Conservation (phyloP, 2,329 filamentous ascomycete genomes). For the Chaetomium globosum region DNA sequence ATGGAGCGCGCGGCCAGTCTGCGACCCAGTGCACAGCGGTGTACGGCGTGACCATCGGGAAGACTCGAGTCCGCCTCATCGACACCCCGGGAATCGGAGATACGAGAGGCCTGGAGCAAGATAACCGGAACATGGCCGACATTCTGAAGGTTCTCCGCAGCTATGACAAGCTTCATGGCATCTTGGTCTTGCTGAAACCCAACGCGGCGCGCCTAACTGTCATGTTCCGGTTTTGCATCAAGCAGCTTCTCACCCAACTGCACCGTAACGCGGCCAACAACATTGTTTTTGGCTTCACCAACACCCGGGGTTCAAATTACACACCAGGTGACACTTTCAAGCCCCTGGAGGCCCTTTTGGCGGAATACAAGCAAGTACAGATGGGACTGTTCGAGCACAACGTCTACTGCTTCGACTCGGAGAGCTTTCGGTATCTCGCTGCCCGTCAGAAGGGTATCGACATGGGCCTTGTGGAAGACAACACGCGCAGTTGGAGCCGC, state of each 20-base stretch:
- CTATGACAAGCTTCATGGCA: constrained; percentile 46
- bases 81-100: constrained; percentile 51
- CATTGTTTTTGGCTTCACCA: constrained; percentile 50
- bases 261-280: constrained; percentile 45
- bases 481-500: constrained; percentile 45
- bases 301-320: constrained; percentile 48
- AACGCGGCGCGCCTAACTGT: constrained; percentile 45
- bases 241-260: constrained; percentile 46
- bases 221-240: constrained; percentile 47
- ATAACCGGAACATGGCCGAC: constrained; percentile 47
- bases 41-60: constrained; percentile 41
- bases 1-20: constrained; percentile 42
- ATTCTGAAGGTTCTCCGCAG: constrained; percentile 43
- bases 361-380: constrained; percentile 38
- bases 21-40: constrained; percentile 45
- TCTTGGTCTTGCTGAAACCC: constrained; percentile 49
- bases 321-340: constrained; percentile 46
- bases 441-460: constrained; percentile 41
- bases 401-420: constrained; percentile 50
- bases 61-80: constrained; percentile 43
- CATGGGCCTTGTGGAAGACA: constrained; percentile 41
- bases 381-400: constrained; percentile 40
- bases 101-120: constrained; percentile 44
- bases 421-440: constrained; percentile 49
- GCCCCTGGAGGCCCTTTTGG: constrained; percentile 41